phyloP scores from a whole-genome alignment of 2,329 filamentous ascomycete species.

The Aureobasidium pullulans region DNA sequence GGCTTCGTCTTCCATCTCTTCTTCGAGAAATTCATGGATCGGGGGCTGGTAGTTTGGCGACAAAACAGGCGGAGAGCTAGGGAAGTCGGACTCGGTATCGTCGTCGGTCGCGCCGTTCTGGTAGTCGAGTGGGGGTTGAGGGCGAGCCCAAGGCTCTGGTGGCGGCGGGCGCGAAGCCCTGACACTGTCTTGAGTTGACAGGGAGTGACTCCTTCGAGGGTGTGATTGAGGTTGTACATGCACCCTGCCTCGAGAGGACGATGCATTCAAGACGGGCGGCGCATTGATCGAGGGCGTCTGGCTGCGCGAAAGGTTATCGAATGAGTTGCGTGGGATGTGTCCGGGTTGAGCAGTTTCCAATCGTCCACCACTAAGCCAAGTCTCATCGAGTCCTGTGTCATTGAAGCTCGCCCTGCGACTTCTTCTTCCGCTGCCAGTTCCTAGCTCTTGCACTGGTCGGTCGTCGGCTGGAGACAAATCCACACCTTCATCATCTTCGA shows the following conservation, averaged over 20 bases:
- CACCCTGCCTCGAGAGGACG: neutral
- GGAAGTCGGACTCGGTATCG: neutral
- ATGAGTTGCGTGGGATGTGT: neutral
- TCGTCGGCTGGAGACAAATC: neutral
- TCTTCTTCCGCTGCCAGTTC: neutral
- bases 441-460: neutral
- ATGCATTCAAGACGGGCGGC: neutral
- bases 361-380: conserved; percentile 32
- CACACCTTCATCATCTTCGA: neutral
- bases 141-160: neutral
- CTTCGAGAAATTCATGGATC: neutral
- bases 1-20: neutral
- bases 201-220: conserved; percentile 20
- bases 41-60: neutral
- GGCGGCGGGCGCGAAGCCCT: conserved; percentile 19
- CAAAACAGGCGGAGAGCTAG: conserved; percentile 2
- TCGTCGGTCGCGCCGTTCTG: neutral
- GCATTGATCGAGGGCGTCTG: conserved; percentile 3
- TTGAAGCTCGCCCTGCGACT: conserved; percentile 40
- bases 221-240: neutral
- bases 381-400: conserved; percentile 47
- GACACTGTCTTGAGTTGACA: conserved; percentile 31
- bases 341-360: conserved; percentile 12
- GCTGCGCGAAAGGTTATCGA: neutral
- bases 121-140: neutral